Evolutionary conservation across 352 stramenopile species (phyloP).

Genomic region (Pythium oligandrum): DNA sequence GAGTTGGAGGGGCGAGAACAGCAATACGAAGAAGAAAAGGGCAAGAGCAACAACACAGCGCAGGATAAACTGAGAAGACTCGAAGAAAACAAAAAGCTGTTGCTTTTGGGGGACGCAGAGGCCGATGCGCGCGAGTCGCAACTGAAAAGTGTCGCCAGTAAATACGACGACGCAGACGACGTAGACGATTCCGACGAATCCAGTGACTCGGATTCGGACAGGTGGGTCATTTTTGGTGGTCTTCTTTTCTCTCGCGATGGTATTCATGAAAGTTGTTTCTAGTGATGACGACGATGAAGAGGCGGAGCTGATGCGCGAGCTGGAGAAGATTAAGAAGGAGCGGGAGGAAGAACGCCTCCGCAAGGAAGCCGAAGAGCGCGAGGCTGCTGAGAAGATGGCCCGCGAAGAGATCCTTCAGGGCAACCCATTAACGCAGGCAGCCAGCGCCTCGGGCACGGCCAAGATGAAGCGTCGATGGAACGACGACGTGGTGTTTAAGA

Average conservation of each 20-base stretch:
- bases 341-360: conserved; percentile 90
- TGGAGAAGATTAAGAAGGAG: conserved; percentile 98
- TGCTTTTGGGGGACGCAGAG: conserved; percentile 71
- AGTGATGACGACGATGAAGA: conserved; percentile 96
- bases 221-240: conserved; percentile 15
- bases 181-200: conserved; percentile 56
- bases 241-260: background rate
- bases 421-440: conserved; percentile 87
- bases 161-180: conserved; percentile 90
- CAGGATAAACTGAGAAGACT: conserved; percentile 69
- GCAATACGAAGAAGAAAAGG: conserved; percentile 71
- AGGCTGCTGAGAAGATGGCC: conserved; percentile 71
- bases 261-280: background rate
- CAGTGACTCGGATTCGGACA: conserved; percentile 76
- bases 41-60: conserved; percentile 72
- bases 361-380: conserved; percentile 86
- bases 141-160: conserved; percentile 85
- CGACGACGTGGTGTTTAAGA: conserved; percentile 99
- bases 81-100: conserved; percentile 80
- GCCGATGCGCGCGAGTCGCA: conserved; percentile 71
- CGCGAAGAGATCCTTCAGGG: conserved; percentile 92
- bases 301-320: conserved; percentile 93
- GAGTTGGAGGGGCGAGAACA: conserved; percentile 72
- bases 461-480: conserved; percentile 97
- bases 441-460: conserved; percentile 26